Evolutionary conservation across 2,329 filamentous ascomycete species (phyloP), one percentile per base, ranked within the genome.

Genomic region (Fusarium bulbicola): DNA sequence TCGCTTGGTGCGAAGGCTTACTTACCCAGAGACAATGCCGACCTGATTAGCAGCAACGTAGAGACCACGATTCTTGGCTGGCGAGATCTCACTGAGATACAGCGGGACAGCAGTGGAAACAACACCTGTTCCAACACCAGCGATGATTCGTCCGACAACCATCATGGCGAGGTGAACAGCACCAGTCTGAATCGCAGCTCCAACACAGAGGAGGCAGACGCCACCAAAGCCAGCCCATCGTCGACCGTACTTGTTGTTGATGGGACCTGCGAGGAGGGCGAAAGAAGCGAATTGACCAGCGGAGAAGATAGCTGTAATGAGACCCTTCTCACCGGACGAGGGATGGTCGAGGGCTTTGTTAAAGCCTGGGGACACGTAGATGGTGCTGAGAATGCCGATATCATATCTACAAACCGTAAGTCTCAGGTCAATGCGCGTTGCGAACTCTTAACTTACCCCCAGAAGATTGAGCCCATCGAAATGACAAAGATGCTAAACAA

Each of bases 121-220:
- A 12, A 68, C 30, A 6, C 65, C 65, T 1, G 65, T 68, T 3
- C 65, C 65, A 24, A 68, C 39, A 62, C 65, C 65, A 5, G 65
- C 65, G 6, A 68, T 47, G 11, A 68, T 68, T 34, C 65, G 39
- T 32, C 65, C 65, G 14, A 68, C 2, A 0, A 68, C 63, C 65
- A 68, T 68, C 65, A 68, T 68, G 6, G 65, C 65, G 16, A 68
- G 30, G 39, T 68, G 65, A 43, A 68, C 65, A 13, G 65, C 58
- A n/a, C 63, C 65, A 11, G 65, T 68, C 26, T 68, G 65, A 1
- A 68, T 68, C 6, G 65, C 65, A 16, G 65, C 65, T n/a, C 65
- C 65, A 1, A 68, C 54, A 6, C 65, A 68, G 5, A 68, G 65
- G 3, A 68, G 46, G 5, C 65, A 68, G 0, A 68, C 65, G 4